Evolutionary conservation across 2,329 filamentous ascomycete genomes (phyloP).

Genomic region (Diplodia corticola): DNA sequence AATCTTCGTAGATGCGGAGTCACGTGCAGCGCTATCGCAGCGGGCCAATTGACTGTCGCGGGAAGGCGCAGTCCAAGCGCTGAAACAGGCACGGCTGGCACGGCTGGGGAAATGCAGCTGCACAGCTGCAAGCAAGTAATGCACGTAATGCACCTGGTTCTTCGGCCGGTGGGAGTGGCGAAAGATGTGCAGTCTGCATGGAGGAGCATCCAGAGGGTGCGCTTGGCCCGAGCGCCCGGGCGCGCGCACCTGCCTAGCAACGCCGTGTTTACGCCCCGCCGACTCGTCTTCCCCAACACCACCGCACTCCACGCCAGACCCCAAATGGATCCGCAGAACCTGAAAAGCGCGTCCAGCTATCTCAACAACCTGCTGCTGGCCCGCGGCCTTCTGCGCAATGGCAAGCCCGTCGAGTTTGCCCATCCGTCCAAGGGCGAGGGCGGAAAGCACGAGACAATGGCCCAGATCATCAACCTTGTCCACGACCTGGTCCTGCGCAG

Average conservation of each 20-base stretch:
- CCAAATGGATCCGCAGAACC: slow-evolving; percentile 48
- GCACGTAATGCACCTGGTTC: slow-evolving; percentile 7
- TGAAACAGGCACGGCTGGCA: slow-evolving; percentile 4
- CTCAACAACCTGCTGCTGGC: slow-evolving; percentile 67
- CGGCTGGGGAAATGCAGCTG: background rate
- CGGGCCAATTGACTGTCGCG: background rate
- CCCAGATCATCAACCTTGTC: slow-evolving; percentile 84
- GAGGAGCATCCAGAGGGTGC: too few species aligned
- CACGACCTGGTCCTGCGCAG: slow-evolving; percentile 89
- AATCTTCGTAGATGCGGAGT: slow-evolving; percentile 4
- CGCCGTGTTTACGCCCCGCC: slow-evolving; percentile 17
- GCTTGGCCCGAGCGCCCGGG: background rate
- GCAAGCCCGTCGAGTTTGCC: slow-evolving; percentile 79
- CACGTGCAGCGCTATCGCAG: slow-evolving; percentile 18
- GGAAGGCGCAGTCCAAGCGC: background rate
- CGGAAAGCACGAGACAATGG: slow-evolving; percentile 70
- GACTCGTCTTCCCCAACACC: background rate
- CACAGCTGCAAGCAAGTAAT: background rate
- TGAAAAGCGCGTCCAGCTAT: slow-evolving; percentile 63
- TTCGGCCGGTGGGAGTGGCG: background rate
- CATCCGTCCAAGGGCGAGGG: slow-evolving; percentile 64
- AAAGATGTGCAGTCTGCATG: background rate
- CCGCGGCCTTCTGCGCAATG: slow-evolving; percentile 61
- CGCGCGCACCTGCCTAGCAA: slow-evolving; percentile 4
- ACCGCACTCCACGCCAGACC: background rate